Conservation (phyloP, 257 asterid species). For the Osmanthus fragrans region DNA sequence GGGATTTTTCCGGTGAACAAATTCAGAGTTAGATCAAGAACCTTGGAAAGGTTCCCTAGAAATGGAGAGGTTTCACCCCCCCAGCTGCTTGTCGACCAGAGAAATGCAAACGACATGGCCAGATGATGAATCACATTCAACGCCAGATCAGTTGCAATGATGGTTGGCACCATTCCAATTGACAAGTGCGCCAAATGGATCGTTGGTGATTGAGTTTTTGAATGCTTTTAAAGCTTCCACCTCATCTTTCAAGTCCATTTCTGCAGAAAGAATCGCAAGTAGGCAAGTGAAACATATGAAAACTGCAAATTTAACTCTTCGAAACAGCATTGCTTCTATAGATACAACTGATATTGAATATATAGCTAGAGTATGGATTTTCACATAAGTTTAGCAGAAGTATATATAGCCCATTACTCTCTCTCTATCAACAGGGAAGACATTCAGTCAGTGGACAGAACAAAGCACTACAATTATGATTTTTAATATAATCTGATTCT, state of each 20-base stretch:
- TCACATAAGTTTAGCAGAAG: neutral
- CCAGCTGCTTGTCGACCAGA: slow-evolving; percentile 47
- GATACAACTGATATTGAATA: neutral
- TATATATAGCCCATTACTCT: neutral
- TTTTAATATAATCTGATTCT: too few relatives aligned
- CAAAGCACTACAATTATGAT: neutral
- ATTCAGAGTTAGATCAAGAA: slow-evolving; percentile 73
- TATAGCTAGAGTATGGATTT: neutral
- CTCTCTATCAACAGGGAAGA: too few relatives aligned
- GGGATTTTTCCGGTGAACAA: slow-evolving; percentile 66
- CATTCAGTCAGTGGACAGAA: too few relatives aligned
- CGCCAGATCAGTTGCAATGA: slow-evolving; percentile 83
- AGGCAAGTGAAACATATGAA: slow-evolving; percentile 30
- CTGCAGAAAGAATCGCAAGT: slow-evolving; percentile 29
- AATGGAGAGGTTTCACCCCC: slow-evolving; percentile 53
- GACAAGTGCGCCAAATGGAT: slow-evolving; percentile 50
- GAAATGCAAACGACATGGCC: slow-evolving; percentile 51
- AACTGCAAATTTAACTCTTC: slow-evolving; percentile 21
- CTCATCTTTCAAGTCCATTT: slow-evolving; percentile 30
- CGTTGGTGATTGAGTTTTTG: slow-evolving; percentile 46
- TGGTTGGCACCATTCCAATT: slow-evolving; percentile 56
- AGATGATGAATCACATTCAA: slow-evolving; percentile 45
- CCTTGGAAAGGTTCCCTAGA: slow-evolving; percentile 67
- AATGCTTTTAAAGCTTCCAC: slow-evolving; percentile 59
- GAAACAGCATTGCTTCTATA: slow-evolving; percentile 19